phyloP scores from a whole-genome alignment of 2,329 filamentous ascomycete genomes.

The Calonectria leucothoes region DNA sequence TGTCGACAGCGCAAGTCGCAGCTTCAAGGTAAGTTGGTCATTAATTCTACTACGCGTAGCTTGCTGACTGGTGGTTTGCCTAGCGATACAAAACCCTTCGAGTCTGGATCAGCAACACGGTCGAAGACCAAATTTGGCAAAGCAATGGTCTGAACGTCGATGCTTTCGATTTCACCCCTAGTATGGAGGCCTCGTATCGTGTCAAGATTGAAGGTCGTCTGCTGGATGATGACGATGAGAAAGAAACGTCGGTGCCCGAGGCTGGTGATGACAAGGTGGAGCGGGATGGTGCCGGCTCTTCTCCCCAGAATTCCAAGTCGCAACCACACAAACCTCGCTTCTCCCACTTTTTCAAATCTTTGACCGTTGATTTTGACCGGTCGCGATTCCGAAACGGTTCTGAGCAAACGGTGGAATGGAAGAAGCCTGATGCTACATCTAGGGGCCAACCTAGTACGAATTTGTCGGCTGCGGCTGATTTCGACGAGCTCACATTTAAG shows the following conservation, averaged over 20 bases:
- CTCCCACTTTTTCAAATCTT: slow-evolving; percentile 85
- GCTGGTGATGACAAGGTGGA: slow-evolving; percentile 42
- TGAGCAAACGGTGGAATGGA: slow-evolving; percentile 82
- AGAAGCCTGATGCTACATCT: slow-evolving; percentile 74
- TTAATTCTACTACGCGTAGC: background rate
- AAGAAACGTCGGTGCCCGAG: slow-evolving; percentile 64
- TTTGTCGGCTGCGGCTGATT: slow-evolving; percentile 75
- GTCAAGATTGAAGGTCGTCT: slow-evolving; percentile 93
- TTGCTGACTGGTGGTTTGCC: background rate
- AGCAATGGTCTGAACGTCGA: slow-evolving; percentile 74
- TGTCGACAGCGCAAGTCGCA: slow-evolving; percentile 81
- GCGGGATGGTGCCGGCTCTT: slow-evolving; percentile 42
- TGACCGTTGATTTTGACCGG: slow-evolving; percentile 79
- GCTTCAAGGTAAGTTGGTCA: slow-evolving; percentile 68
- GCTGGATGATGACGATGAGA: slow-evolving; percentile 75
- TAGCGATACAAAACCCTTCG: slow-evolving; percentile 86
- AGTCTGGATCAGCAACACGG: slow-evolving; percentile 95
- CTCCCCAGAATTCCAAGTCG: slow-evolving; percentile 49
- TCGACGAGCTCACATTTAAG: slow-evolving; percentile 93
- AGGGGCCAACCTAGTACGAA: slow-evolving; percentile 55
- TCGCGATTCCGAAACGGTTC: slow-evolving; percentile 66
- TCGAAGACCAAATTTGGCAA: slow-evolving; percentile 96
- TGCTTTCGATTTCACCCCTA: slow-evolving; percentile 84
- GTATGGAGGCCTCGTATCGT: slow-evolving; percentile 81
- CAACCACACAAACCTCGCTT: slow-evolving; percentile 64